Evolutionary conservation across 1,139 yeast genomes (phyloP).

Genomic region (Blastobotrys aristatus): DNA sequence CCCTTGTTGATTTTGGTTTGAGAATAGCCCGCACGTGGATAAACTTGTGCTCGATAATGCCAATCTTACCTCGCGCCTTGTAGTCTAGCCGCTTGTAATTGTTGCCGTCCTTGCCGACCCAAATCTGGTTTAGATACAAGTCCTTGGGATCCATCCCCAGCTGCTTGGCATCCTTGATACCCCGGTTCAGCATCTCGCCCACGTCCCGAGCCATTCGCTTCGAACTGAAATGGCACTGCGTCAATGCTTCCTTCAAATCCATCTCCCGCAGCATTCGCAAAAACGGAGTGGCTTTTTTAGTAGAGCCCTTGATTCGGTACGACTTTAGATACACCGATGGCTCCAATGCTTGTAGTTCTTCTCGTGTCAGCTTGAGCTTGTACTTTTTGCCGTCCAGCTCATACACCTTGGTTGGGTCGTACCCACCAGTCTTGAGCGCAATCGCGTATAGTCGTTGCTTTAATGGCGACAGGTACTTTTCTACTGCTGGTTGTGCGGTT

Average conservation of each 20-base stretch:
- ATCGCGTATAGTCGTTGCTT: slow-evolving; percentile 59
- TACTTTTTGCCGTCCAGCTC: slow-evolving; percentile 48
- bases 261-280: slow-evolving; percentile 69
- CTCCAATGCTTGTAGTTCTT: slow-evolving; percentile 70
- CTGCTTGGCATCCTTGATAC: slow-evolving; percentile 61
- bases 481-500: slow-evolving; percentile 34
- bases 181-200: slow-evolving; percentile 67
- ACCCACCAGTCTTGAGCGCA: slow-evolving; percentile 70
- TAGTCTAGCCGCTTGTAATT: slow-evolving; percentile 70
- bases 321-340: slow-evolving; percentile 79
- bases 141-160: slow-evolving; percentile 56
- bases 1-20: slow-evolving; percentile 41
- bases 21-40: slow-evolving; percentile 78
- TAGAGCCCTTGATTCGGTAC: slow-evolving; percentile 73
- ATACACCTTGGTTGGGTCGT: slow-evolving; percentile 56
- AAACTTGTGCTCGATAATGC: slow-evolving; percentile 68
- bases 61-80: slow-evolving; percentile 89
- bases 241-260: slow-evolving; percentile 73
- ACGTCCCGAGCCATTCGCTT: slow-evolving; percentile 78
- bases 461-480: slow-evolving; percentile 60
- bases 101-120: slow-evolving; percentile 88
- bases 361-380: slow-evolving; percentile 51
- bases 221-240: slow-evolving; percentile 84
- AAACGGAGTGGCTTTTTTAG: slow-evolving; percentile 82
- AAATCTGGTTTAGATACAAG: slow-evolving; percentile 71